These are phyloP conservation scores for Scleroderma bovista DNA, from an alignment of 768 basidiomycete species.

Conservation along the genomic window DNA sequence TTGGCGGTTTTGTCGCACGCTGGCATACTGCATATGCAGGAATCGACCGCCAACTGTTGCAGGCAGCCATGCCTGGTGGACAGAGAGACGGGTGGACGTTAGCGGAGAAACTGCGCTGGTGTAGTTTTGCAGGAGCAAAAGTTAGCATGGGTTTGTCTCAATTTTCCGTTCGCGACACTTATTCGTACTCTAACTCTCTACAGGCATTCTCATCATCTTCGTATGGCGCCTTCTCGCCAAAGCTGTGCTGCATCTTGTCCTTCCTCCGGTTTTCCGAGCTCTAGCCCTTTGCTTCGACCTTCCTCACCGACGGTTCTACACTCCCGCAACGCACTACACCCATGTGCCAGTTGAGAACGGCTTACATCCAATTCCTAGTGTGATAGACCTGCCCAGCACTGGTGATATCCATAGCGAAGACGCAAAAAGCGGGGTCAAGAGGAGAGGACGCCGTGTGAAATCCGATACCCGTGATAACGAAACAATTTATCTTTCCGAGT, in stretches of 20 bases:
- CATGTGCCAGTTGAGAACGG: constrained; percentile 54
- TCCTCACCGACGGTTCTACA: constrained; percentile 84
- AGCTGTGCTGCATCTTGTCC: constrained; percentile 58
- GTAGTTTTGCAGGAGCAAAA: constrained; percentile 34
- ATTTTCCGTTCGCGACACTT: neutral
- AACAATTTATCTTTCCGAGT: constrained; percentile 26
- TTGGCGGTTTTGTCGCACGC: constrained; percentile 63
- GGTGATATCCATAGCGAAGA: constrained; percentile 40
- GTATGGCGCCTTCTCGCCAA: constrained; percentile 88
- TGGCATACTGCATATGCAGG: constrained; percentile 53
- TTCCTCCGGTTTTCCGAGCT: constrained; percentile 82
- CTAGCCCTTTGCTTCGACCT: constrained; percentile 62
- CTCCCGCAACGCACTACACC: constrained; percentile 84
- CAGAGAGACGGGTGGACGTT: constrained; percentile 36
- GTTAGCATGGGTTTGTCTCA: constrained; percentile 34
- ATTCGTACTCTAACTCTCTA: neutral
- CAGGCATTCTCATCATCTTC: constrained; percentile 77
- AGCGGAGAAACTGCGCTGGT: constrained; percentile 33
- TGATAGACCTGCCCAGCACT: constrained; percentile 67
- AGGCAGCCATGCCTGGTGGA: constrained; percentile 51
- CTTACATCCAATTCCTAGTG: constrained; percentile 73
- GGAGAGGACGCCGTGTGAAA: constrained; percentile 16
- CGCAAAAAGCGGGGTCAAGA: constrained; percentile 27
- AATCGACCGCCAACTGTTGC: constrained; percentile 30
- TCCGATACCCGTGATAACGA: constrained; percentile 2